These are phyloP conservation scores for Boletus rubroflammeus DNA, from an alignment of 768 basidiomycete genomes.

Conservation along the genomic window DNA sequence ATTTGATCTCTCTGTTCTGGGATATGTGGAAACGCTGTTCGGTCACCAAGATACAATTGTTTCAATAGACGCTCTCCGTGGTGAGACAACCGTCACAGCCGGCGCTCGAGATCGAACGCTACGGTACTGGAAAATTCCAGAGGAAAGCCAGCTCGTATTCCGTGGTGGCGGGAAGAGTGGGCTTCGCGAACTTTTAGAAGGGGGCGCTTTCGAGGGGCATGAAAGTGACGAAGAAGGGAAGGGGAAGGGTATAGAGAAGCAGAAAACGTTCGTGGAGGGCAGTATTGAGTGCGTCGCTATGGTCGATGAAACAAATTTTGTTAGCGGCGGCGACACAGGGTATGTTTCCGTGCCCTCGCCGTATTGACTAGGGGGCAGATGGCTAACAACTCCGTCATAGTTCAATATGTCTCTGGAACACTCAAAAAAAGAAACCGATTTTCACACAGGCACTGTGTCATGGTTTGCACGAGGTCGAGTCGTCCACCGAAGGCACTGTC, in stretches of 20 bases:
- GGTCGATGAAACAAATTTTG: constrained; percentile 91
- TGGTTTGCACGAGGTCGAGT: constrained; percentile 69
- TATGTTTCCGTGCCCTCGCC: constrained; percentile 35
- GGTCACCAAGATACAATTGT: constrained; percentile 92
- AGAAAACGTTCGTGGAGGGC: constrained; percentile 71
- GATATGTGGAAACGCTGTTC: constrained; percentile 94
- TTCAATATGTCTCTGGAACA: constrained; percentile 90
- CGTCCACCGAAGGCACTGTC: constrained; percentile 71
- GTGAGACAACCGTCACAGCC: constrained; percentile 81
- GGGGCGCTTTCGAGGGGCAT: constrained; percentile 57
- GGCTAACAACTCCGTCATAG: constrained; percentile 27
- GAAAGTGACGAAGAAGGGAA: constrained; percentile 50
- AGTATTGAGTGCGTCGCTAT: constrained; percentile 90
- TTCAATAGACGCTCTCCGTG: constrained; percentile 73
- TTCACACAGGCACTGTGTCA: constrained; percentile 86
- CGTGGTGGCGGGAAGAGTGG: constrained; percentile 89
- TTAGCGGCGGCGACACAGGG: constrained; percentile 97
- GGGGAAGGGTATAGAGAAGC: constrained; percentile 23
- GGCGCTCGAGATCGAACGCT: constrained; percentile 90
- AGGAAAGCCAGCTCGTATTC: constrained; percentile 94
- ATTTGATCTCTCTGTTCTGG: constrained; percentile 79
- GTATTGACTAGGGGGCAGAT: neutral
- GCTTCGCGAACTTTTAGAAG: constrained; percentile 77
- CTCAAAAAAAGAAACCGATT: constrained; percentile 90
- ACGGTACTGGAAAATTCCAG: constrained; percentile 94